A percentile compares a stretch with the other conserved stretches of the same genome.
phyloP scores from a whole-genome alignment of 148 eudicot species.

The Silene uniflora region DNA sequence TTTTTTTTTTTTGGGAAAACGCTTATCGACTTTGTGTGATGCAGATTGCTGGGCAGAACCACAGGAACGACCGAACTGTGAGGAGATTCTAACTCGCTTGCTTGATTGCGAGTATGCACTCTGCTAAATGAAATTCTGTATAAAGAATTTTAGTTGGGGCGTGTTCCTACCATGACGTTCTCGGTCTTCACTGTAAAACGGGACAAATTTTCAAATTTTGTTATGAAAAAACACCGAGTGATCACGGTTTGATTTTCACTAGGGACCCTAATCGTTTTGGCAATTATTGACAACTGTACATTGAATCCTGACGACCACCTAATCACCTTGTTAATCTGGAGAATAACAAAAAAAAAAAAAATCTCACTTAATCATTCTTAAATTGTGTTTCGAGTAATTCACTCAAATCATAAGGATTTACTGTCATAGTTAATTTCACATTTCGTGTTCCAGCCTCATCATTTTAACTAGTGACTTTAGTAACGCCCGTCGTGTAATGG shows the following conservation, averaged over 20 bases:
- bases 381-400: too few relatives aligned
- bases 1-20: not conserved
- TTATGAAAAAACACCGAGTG: conserved; percentile 14
- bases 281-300: not conserved
- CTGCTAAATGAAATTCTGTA: conserved; percentile 41
- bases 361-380: too few relatives aligned
- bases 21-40: conserved; percentile 1
- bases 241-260: conserved; percentile 24
- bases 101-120: conserved; percentile 79
- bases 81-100: conserved; percentile 71
- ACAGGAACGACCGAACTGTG: conserved; percentile 71
- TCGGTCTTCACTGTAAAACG: conserved; percentile 31
- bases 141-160: conserved; percentile 20
- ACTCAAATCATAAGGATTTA: too few relatives aligned
- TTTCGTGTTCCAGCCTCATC: too few relatives aligned
- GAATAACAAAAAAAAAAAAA: too few relatives aligned
- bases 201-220: conserved; percentile 29
- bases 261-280: conserved; percentile 14
- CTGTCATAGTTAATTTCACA: too few relatives aligned
- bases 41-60: conserved; percentile 99
- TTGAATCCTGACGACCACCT: too few relatives aligned
- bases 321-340: too few relatives aligned
- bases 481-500: too few relatives aligned
- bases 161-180: conserved; percentile 10
- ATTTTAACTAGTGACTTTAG: too few relatives aligned